Evolutionary conservation across 2,329 filamentous ascomycete species (phyloP), one percentile per base, ranked within the genome.

Genomic region (Monosporascus cannonballus): DNA sequence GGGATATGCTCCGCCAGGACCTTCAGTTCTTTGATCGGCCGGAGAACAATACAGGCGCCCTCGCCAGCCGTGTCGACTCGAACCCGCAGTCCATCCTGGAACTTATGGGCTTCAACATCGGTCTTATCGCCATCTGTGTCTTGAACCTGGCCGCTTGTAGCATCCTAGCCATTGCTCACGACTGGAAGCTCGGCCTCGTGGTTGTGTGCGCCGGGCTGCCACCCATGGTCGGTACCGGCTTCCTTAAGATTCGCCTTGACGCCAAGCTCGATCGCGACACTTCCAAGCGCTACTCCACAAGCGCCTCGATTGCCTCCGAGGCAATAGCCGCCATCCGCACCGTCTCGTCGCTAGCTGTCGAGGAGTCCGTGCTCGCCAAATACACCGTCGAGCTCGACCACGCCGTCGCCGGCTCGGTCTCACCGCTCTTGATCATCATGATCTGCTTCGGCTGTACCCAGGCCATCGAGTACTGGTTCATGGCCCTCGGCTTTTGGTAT

Each of bases 111-210:
- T 62, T 70, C 47, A 79, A 72, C 42, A 57, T 77, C 6, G 67
- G 64, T 2, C 54, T 77, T 6, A 69, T 79, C 14, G 46, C 76
- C 1, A 67, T 75, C 20, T 62, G 69, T 6, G n/a, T 73, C 2
- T 53, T 75, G 39, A 76, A 68, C 27, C 54, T 80, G 0, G 27
- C 74, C 1, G 64, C 68, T 3, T 71, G 66, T 51, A 68, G 66
- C 22, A 64, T 73, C 1, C 58, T 80, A 0, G 66, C 71, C 0
- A 56, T 80, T 2, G 68, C 62, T 0, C 66, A 70, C 50, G 69
- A 68, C 1, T 79, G 73, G 74, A 76, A 72, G 37, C 62, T 80
- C 1, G 71, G 69, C 0, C 62, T 79, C 2, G 73, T 77, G 0
- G 65, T 69, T 27, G 63, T 73, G 0, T 70, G 73, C 42, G 74